phyloP scores from a whole-genome alignment of 257 asterid genomes.

The Coffea canephora region DNA sequence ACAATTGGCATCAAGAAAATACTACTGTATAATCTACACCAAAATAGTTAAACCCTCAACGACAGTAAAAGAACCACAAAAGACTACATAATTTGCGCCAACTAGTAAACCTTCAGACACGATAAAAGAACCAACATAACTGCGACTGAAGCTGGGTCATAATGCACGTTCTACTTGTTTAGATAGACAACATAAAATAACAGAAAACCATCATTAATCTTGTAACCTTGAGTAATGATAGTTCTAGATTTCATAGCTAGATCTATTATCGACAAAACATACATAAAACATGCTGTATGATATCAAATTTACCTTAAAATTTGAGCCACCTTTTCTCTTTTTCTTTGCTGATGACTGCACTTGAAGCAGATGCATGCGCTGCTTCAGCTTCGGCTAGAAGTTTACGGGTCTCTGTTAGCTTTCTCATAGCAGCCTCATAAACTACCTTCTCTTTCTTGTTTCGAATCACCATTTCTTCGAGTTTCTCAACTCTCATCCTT shows the following conservation, averaged over 20 bases:
- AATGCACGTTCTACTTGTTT: no score
- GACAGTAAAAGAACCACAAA: no score
- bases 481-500: slow-evolving; percentile 54
- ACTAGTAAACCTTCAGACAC: no score
- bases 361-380: slow-evolving; percentile 77
- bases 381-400: slow-evolving; percentile 79
- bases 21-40: no score
- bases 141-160: no score
- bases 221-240: not conserved
- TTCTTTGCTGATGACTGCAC: slow-evolving; percentile 68
- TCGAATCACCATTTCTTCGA: slow-evolving; percentile 86
- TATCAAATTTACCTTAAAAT: slow-evolving; percentile 38
- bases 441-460: slow-evolving; percentile 77
- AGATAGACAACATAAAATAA: no score
- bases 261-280: no score
- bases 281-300: not conserved
- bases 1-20: no score
- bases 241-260: not conserved
- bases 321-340: slow-evolving; percentile 94
- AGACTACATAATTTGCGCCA: no score
- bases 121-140: no score
- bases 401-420: slow-evolving; percentile 68
- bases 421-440: slow-evolving; percentile 82
- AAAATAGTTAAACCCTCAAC: no score
- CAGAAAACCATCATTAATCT: no score